Percentiles rank a stretch among this genome's conserved stretches.
Evolutionary conservation across 805 yeast species (phyloP).

Genomic region (Candida fluviatilis): DNA sequence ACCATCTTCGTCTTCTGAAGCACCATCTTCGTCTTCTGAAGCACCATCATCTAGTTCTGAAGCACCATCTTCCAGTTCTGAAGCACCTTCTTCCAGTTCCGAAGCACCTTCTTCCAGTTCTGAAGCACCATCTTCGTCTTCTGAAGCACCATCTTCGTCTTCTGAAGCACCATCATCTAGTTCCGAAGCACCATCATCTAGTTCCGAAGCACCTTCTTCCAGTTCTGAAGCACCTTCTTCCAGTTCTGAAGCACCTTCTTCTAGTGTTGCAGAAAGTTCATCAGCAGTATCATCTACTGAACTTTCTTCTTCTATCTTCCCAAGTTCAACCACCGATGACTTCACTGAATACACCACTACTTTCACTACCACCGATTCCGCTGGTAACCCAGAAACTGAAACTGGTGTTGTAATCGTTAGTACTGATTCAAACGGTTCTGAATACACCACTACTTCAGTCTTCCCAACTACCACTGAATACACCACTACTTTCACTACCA

Average conservation of each 20-base stretch:
- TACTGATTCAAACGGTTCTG: too few species aligned
- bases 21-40: background rate
- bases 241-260: background rate
- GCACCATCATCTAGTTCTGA: background rate
- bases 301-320: too few species aligned
- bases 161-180: background rate
- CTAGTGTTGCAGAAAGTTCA: too few species aligned
- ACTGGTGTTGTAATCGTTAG: too few species aligned
- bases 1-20: background rate
- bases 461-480: too few species aligned
- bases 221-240: background rate
- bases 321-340: too few species aligned
- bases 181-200: background rate
- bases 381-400: too few species aligned
- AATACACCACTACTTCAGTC: too few species aligned
- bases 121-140: background rate
- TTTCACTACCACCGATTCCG: too few species aligned
- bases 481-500: too few species aligned
- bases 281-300: too few species aligned
- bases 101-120: background rate
- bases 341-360: too few species aligned
- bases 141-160: background rate
- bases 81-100: background rate
- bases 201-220: background rate
- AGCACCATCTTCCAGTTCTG: background rate